Conservation (phyloP, 2,329 filamentous ascomycete species). For the Xylaria sp. region DNA sequence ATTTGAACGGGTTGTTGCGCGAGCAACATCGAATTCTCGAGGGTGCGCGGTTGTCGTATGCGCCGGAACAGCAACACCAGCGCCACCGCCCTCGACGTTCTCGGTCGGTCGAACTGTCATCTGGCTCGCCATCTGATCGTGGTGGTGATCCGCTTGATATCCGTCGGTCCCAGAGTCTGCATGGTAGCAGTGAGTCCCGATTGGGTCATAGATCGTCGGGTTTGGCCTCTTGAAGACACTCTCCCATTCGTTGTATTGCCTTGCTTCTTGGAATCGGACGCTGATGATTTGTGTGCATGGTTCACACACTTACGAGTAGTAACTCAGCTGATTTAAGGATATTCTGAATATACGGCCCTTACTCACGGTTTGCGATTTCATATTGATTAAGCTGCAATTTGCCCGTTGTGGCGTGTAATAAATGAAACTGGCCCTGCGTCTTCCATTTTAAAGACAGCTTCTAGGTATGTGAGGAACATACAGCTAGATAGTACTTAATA, state of each 20-base stretch:
- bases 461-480: neutral
- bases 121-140: slow-evolving; percentile 1
- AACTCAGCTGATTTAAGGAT: neutral
- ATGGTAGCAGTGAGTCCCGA: slow-evolving; percentile 21
- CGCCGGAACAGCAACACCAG: slow-evolving; percentile 6
- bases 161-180: slow-evolving; percentile 26
- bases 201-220: slow-evolving; percentile 9
- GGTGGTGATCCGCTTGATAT: slow-evolving; percentile 21
- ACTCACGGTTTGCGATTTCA: neutral
- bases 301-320: neutral
- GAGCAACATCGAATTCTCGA: slow-evolving; percentile 50
- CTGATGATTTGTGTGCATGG: neutral
- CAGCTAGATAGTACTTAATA: neutral
- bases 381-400: neutral
- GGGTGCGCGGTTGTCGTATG: slow-evolving; percentile 13
- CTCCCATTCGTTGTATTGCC: neutral
- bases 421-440: neutral
- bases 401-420: neutral
- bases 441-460: neutral
- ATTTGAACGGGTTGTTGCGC: slow-evolving; percentile 52
- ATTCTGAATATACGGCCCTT: neutral
- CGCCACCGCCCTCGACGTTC: slow-evolving; percentile 17
- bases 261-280: neutral
- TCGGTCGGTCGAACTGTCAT: slow-evolving; percentile 29
- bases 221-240: neutral